Evolutionary conservation across 2,329 filamentous ascomycete species (phyloP).

Genomic region (Penicillium sp.): DNA sequence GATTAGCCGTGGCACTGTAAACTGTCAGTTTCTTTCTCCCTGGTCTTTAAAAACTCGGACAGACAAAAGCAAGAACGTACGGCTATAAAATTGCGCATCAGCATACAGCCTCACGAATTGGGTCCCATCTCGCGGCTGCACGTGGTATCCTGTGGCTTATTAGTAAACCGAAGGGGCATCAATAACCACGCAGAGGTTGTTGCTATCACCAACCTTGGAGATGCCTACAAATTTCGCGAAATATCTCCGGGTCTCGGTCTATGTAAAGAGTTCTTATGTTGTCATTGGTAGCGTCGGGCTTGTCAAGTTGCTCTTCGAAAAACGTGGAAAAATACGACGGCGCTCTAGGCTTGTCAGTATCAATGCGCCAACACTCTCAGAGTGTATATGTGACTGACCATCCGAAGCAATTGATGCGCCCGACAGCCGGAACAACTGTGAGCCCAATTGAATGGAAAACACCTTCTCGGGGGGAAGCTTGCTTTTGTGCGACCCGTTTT

Average conservation of each 20-base stretch:
- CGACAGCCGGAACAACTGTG: slow-evolving; percentile 64
- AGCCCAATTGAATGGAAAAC: slow-evolving; percentile 68
- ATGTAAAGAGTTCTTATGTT: slow-evolving; percentile 82
- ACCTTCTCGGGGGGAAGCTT: slow-evolving; percentile 56
- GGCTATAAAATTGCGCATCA: slow-evolving; percentile 89
- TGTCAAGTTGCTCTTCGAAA: slow-evolving; percentile 76
- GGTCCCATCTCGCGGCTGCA: slow-evolving; percentile 72
- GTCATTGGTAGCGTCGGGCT: slow-evolving; percentile 55
- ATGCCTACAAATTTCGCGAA: slow-evolving; percentile 83
- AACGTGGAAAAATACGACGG: slow-evolving; percentile 96
- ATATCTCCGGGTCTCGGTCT: slow-evolving; percentile 85
- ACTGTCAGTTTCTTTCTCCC: background rate
- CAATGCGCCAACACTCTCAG: background rate
- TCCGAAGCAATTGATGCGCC: slow-evolving; percentile 68
- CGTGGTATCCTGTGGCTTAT: slow-evolving; percentile 65
- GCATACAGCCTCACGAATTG: slow-evolving; percentile 92
- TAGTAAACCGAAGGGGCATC: slow-evolving; percentile 1
- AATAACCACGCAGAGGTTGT: background rate
- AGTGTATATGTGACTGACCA: slow-evolving; percentile 52
- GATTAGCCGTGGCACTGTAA: slow-evolving; percentile 75
- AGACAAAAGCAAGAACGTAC: slow-evolving; percentile 45
- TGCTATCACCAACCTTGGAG: slow-evolving; percentile 58
- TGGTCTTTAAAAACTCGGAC: background rate
- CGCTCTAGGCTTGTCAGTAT: slow-evolving; percentile 60
- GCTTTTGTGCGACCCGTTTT: slow-evolving; percentile 1